Conservation (phyloP, 805 yeast species). For the Zygoascus bituminiphila region DNA sequence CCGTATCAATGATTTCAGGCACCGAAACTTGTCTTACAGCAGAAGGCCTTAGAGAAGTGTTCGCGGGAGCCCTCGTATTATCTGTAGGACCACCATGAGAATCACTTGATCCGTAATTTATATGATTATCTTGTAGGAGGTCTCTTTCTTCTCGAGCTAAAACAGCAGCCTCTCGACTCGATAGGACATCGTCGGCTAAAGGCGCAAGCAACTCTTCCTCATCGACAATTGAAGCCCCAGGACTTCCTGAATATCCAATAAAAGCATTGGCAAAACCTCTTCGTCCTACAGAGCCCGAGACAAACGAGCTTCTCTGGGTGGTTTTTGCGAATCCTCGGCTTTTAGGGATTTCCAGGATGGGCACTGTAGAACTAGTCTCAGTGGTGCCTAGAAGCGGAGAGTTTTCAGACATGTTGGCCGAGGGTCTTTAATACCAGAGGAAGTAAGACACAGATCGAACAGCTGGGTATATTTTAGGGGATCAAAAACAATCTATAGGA, state of each 20-base stretch:
- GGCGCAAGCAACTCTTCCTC: not conserved
- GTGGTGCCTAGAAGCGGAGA: not conserved
- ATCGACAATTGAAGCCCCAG: conserved; percentile 1
- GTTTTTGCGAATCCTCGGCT: conserved; percentile 15
- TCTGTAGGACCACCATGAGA: not conserved
- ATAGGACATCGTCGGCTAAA: conserved; percentile 18
- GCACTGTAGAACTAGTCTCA: not conserved
- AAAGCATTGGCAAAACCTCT: conserved; percentile 19
- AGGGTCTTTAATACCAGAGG: no score
- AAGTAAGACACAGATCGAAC: no score
- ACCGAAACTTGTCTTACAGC: conserved; percentile 6
- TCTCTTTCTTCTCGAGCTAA: conserved; percentile 25
- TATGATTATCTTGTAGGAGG: conserved; percentile 21
- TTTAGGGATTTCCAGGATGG: conserved; percentile 10
- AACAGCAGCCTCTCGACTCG: conserved; percentile 24
- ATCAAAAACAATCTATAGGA: no score
- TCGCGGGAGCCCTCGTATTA: not conserved
- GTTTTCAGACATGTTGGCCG: conserved; percentile 1
- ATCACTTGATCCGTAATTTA: conserved; percentile 2
- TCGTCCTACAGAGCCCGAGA: conserved; percentile 24
- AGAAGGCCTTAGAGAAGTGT: not conserved
- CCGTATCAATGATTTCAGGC: conserved; percentile 17
- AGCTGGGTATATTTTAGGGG: no score
- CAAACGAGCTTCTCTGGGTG: conserved; percentile 16
- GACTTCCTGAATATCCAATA: not conserved